A percentile compares a stretch with the other conserved stretches of the same genome.
phyloP scores from a whole-genome alignment of 805 yeast genomes.

The Candida xyloterini region DNA sequence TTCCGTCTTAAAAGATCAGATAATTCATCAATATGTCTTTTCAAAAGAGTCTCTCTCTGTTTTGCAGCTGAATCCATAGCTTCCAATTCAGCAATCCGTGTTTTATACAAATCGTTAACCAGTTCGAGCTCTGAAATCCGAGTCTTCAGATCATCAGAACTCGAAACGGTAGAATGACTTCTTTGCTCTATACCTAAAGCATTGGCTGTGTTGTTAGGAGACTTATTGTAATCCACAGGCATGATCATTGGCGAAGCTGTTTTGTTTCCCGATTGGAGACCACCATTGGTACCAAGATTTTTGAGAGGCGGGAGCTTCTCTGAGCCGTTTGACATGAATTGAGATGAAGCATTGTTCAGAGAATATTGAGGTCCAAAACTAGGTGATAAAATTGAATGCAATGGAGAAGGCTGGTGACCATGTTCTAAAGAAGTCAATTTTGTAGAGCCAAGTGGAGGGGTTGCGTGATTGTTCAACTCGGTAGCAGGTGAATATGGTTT shows the following conservation, averaged over 20 bases:
- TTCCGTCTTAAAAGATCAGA: constrained; percentile 14
- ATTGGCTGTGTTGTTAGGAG: constrained; percentile 15
- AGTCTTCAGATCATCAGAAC: constrained; percentile 50
- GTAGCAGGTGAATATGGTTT: constrained; percentile 33
- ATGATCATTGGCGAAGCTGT: constrained; percentile 15
- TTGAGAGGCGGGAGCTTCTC: constrained; percentile 27
- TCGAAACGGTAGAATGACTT: constrained; percentile 15
- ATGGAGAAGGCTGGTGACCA: constrained; percentile 20
- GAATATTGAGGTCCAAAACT: constrained; percentile 34
- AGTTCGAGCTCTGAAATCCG: constrained; percentile 85
- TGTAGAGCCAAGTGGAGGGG: constrained; percentile 25
- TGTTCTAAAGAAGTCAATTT: constrained; percentile 24
- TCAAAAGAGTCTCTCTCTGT: constrained; percentile 46
- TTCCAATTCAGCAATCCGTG: constrained; percentile 82
- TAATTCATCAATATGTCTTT: constrained; percentile 46
- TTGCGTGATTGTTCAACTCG: constrained; percentile 25
- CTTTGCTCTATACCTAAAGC: constrained; percentile 16
- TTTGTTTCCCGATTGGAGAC: constrained; percentile 2
- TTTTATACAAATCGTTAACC: constrained; percentile 82
- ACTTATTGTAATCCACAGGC: constrained; percentile 13
- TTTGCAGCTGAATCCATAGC: constrained; percentile 57
- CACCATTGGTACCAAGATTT: constrained; percentile 9
- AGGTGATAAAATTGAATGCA: constrained; percentile 29
- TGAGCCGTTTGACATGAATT: constrained; percentile 10
- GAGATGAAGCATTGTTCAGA: constrained; percentile 15